These are phyloP conservation scores for Monosporascus sp. DNA, from an alignment of 2,329 filamentous ascomycete genomes.

Conservation along the genomic window DNA sequence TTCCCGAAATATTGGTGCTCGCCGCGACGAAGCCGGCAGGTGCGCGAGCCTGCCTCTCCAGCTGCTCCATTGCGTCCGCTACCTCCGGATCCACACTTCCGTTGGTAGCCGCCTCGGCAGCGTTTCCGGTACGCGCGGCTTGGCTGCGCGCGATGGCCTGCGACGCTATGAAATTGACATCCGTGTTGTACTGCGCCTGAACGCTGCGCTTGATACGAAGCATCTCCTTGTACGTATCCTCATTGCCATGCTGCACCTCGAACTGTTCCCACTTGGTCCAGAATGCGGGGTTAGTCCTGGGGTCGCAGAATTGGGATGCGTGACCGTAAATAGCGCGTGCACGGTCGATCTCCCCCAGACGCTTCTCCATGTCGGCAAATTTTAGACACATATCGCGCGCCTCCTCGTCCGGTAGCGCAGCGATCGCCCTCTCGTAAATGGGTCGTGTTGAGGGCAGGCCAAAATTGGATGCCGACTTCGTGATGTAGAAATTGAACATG, in stretches of 20 bases:
- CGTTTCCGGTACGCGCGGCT: slow-evolving; percentile 34
- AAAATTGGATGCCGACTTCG: slow-evolving; percentile 96
- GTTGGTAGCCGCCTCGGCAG: slow-evolving; percentile 13
- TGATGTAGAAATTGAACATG: slow-evolving; percentile 99
- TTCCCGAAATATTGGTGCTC: slow-evolving; percentile 65
- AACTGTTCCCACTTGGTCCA: slow-evolving; percentile 98
- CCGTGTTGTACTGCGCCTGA: slow-evolving; percentile 96
- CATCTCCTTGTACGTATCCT: slow-evolving; percentile 99
- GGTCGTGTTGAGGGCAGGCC: slow-evolving; percentile 88
- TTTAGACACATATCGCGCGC: slow-evolving; percentile 98
- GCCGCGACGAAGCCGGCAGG: slow-evolving; percentile 89
- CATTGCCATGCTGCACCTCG: slow-evolving; percentile 96
- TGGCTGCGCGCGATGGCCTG: slow-evolving; percentile 85
- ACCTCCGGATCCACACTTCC: slow-evolving; percentile 43
- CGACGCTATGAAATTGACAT: slow-evolving; percentile 96
- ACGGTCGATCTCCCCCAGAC: slow-evolving; percentile 88
- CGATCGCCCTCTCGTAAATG: slow-evolving; percentile 95
- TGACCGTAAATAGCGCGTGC: slow-evolving; percentile 95
- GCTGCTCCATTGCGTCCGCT: slow-evolving; percentile 79
- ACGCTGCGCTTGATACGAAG: slow-evolving; percentile 94
- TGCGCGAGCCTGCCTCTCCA: slow-evolving; percentile 83
- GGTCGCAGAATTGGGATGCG: slow-evolving; percentile 95
- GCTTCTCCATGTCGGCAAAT: slow-evolving; percentile 93
- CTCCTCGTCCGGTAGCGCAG: slow-evolving; percentile 85
- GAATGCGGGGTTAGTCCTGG: slow-evolving; percentile 80